These are phyloP conservation scores for Vigna radiata DNA, from an alignment of 306 rosid genomes.

Conservation along the genomic window DNA sequence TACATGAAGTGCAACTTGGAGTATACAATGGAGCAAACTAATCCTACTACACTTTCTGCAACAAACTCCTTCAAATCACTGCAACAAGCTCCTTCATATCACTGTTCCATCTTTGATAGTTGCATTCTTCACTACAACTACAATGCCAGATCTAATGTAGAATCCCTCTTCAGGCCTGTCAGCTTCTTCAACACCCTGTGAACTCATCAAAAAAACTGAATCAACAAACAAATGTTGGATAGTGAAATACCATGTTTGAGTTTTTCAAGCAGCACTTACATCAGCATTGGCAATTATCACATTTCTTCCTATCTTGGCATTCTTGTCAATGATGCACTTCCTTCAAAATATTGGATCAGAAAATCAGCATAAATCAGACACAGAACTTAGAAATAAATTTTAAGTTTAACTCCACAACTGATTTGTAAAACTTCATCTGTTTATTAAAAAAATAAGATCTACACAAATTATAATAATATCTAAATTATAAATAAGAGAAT, in stretches of 20 bases:
- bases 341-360: conserved; percentile 45
- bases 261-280: conserved; percentile 53
- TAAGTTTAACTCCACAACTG: no score
- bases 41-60: neutral
- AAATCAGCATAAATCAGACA: conserved; percentile 38
- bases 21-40: conserved; percentile 30
- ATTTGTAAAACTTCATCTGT: no score
- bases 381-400: neutral
- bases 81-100: conserved; percentile 45
- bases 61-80: neutral
- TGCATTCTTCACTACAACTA: conserved; percentile 78
- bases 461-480: no score
- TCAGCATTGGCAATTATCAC: conserved; percentile 71
- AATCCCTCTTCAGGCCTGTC: conserved; percentile 78
- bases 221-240: conserved; percentile 12
- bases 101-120: conserved; percentile 77
- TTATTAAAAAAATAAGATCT: no score
- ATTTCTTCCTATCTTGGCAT: conserved; percentile 86
- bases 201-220: conserved; percentile 27
- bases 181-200: conserved; percentile 82
- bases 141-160: conserved; percentile 76
- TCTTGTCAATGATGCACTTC: conserved; percentile 92
- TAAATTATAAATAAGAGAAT: no score
- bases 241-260: conserved; percentile 19
- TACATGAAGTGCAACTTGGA: neutral